These are phyloP conservation scores for Talaromyces amestolkiae DNA, from an alignment of 2,329 filamentous ascomycete species.

Conservation along the genomic window DNA sequence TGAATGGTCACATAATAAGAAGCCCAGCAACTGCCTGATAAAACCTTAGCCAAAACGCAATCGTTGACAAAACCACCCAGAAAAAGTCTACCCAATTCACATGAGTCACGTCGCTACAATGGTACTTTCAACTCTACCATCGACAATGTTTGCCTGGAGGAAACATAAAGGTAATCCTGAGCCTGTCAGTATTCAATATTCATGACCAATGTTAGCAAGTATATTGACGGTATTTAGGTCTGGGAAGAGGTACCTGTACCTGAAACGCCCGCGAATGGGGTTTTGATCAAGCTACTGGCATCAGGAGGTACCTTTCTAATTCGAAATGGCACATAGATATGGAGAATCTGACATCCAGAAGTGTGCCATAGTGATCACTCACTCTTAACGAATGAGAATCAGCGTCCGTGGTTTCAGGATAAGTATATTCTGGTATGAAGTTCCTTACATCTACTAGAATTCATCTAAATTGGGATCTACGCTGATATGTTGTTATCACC, in stretches of 20 bases:
- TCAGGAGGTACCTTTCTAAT: neutral
- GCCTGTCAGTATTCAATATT: neutral
- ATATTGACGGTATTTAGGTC: neutral
- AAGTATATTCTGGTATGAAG: neutral
- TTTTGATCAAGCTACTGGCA: neutral
- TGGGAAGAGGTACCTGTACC: conserved; percentile 2
- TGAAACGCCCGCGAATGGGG: neutral
- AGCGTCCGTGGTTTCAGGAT: conserved; percentile 4
- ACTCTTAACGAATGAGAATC: conserved; percentile 1
- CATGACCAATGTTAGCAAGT: too few species aligned
- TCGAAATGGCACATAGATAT: neutral
- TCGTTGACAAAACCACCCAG: neutral
- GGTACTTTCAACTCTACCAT: neutral
- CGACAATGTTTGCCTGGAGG: conserved; percentile 1
- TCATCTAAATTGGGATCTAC: neutral
- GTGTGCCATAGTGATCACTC: conserved; percentile 3
- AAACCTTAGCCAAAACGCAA: neutral
- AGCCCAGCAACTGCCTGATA: neutral
- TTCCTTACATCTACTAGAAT: too few species aligned
- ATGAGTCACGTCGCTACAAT: neutral
- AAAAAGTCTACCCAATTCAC: too few species aligned
- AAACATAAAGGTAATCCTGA: neutral
- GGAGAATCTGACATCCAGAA: neutral
- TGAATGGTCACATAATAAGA: neutral
- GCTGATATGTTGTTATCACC: neutral